These are phyloP conservation scores for Vaccinium corymbosum DNA, from an alignment of 148 eudicot genomes.

Conservation along the genomic window DNA sequence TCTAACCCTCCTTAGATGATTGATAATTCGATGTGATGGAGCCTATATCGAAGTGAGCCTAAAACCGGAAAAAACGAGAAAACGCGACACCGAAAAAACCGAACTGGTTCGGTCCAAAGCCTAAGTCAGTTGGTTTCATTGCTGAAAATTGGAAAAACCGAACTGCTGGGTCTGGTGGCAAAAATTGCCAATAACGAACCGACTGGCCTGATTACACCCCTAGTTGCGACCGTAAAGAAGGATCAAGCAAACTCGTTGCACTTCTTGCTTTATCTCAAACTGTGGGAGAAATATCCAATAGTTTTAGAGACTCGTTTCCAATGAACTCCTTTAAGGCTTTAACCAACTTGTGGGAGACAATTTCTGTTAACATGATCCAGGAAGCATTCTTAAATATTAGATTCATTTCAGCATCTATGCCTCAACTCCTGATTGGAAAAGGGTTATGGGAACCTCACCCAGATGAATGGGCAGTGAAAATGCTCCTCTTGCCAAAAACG, in stretches of 20 bases:
- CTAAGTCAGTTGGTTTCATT: neutral
- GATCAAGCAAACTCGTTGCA: neutral
- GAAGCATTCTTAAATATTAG: neutral
- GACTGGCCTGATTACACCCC: no score
- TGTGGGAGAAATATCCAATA: neutral
- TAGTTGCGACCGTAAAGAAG: neutral
- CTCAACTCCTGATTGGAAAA: neutral
- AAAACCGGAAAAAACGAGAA: neutral
- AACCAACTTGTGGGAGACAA: neutral
- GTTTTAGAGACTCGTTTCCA: constrained; percentile 5
- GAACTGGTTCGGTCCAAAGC: neutral
- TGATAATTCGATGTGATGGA: no score
- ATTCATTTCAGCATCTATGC: neutral
- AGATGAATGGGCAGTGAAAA: constrained; percentile 56
- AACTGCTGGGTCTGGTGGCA: no score
- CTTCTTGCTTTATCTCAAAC: neutral
- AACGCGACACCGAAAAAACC: neutral
- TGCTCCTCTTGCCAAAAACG: constrained; percentile 66
- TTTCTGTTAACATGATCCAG: constrained; percentile 6
- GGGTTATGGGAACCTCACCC: constrained; percentile 43
- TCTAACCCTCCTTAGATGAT: neutral
- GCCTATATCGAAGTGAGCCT: neutral
- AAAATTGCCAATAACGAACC: no score
- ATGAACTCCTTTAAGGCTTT: neutral
- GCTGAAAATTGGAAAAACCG: no score